These are phyloP conservation scores for Colletotrichum cordylinicola DNA, from an alignment of 2,329 filamentous ascomycete species.

Conservation along the genomic window DNA sequence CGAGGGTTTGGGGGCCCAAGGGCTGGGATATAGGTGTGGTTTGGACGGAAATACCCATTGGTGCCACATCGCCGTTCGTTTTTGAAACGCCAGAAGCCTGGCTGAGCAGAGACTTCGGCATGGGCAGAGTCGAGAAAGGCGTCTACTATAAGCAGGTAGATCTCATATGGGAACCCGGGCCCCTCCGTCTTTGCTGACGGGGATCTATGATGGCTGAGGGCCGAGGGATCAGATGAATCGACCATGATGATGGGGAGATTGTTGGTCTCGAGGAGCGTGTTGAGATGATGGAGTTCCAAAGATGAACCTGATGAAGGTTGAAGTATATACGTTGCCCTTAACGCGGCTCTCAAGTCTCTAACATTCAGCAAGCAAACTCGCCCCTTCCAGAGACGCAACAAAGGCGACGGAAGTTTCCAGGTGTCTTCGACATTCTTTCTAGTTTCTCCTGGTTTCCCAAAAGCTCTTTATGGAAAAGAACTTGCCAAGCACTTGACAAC, in stretches of 20 bases:
- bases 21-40: no score
- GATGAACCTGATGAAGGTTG: not conserved
- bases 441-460: not conserved
- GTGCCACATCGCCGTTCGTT: no score
- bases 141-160: not conserved
- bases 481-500: not conserved
- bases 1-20: no score
- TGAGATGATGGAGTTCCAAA: not conserved
- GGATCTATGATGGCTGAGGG: not conserved
- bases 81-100: not conserved
- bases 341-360: fast-evolving
- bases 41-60: no score
- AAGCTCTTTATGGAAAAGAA: no score
- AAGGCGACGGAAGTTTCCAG: not conserved
- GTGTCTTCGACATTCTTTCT: not conserved
- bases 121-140: not conserved
- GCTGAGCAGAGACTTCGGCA: not conserved
- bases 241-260: fast-evolving
- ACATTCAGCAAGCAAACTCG: not conserved
- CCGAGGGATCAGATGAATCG: not conserved
- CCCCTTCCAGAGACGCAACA: not conserved
- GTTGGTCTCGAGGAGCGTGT: fast-evolving
- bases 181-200: not conserved
- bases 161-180: not conserved
- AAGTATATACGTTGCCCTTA: not conserved